These are phyloP conservation scores for Penicillium flavigenum DNA, from an alignment of 495 filamentous ascomycete species.

Conservation along the genomic window DNA sequence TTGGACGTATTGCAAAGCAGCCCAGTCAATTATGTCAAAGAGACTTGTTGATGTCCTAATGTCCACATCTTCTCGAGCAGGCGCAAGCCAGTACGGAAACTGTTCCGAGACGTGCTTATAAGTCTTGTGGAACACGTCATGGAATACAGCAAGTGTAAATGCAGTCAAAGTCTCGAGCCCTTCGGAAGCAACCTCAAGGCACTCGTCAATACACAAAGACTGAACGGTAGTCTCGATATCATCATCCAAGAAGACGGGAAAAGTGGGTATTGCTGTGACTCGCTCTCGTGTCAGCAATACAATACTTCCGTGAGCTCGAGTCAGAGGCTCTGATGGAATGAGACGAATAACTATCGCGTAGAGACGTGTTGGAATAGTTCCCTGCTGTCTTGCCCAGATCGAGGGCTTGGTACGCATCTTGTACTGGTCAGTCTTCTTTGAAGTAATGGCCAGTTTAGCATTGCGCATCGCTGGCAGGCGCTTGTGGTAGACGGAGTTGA, in stretches of 20 bases:
- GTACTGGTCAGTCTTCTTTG: slow-evolving; percentile 72
- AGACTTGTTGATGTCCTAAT: neutral
- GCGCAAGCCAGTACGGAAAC: slow-evolving; percentile 85
- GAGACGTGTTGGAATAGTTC: slow-evolving; percentile 53
- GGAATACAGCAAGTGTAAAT: slow-evolving; percentile 75
- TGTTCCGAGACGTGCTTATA: slow-evolving; percentile 62
- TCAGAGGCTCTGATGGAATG: slow-evolving; percentile 55
- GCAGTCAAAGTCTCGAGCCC: slow-evolving; percentile 54
- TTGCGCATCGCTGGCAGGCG: slow-evolving; percentile 83
- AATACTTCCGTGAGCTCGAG: slow-evolving; percentile 60
- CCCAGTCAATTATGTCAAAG: slow-evolving; percentile 63
- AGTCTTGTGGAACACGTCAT: slow-evolving; percentile 86
- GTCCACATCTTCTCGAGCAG: slow-evolving; percentile 29
- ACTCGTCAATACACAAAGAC: slow-evolving; percentile 35
- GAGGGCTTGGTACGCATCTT: slow-evolving; percentile 74
- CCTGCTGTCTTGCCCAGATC: slow-evolving; percentile 63
- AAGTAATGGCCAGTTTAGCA: slow-evolving; percentile 78
- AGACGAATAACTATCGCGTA: slow-evolving; percentile 67
- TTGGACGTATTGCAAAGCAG: slow-evolving; percentile 52
- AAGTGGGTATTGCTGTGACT: slow-evolving; percentile 64
- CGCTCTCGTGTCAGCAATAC: slow-evolving; percentile 68
- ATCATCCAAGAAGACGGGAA: slow-evolving; percentile 67
- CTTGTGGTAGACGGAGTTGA: slow-evolving; percentile 72
- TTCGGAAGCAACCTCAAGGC: slow-evolving; percentile 41
- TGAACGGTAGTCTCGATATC: slow-evolving; percentile 58